Conservation (phyloP, 1,139 yeast species). For the Lodderomyces oxycetoniae region DNA sequence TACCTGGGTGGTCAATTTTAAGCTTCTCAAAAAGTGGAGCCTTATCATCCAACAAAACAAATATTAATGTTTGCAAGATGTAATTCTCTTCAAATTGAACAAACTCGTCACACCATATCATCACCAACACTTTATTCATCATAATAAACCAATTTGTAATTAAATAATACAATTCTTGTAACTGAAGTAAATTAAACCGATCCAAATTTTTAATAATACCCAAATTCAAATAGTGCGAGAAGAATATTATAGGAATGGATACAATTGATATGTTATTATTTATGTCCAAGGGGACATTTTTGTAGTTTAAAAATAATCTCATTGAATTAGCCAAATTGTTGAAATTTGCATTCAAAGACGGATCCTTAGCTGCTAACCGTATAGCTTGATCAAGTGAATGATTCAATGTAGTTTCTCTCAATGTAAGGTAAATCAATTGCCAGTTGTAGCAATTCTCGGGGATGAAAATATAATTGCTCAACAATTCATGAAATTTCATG, state of each 20-base stretch:
- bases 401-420: slow-evolving; percentile 34
- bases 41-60: slow-evolving; percentile 18
- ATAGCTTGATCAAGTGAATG: slow-evolving; percentile 6
- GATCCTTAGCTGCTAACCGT: slow-evolving; percentile 11
- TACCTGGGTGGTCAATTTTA: slow-evolving; percentile 5
- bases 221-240: slow-evolving; percentile 13
- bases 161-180: slow-evolving; percentile 19
- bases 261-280: slow-evolving; percentile 43
- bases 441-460: slow-evolving; percentile 37
- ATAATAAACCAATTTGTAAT: slow-evolving; percentile 40
- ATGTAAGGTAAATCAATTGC: slow-evolving; percentile 34
- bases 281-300: slow-evolving; percentile 23
- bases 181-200: slow-evolving; percentile 14
- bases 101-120: slow-evolving; percentile 20
- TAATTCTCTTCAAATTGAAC: slow-evolving; percentile 21
- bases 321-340: slow-evolving; percentile 10
- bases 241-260: slow-evolving; percentile 41
- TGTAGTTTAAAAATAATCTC: slow-evolving; percentile 20
- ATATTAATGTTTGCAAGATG: slow-evolving; percentile 27
- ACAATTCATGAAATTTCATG: slow-evolving; percentile 39
- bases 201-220: slow-evolving; percentile 16
- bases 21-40: slow-evolving; percentile 9
- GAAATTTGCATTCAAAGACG: slow-evolving; percentile 7
- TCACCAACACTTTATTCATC: slow-evolving; percentile 28
- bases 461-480: slow-evolving; percentile 37